Evolutionary conservation across 257 asterid species (phyloP), one percentile per base, ranked within the genome.

Genomic region (Euphrasia confusa): DNA sequence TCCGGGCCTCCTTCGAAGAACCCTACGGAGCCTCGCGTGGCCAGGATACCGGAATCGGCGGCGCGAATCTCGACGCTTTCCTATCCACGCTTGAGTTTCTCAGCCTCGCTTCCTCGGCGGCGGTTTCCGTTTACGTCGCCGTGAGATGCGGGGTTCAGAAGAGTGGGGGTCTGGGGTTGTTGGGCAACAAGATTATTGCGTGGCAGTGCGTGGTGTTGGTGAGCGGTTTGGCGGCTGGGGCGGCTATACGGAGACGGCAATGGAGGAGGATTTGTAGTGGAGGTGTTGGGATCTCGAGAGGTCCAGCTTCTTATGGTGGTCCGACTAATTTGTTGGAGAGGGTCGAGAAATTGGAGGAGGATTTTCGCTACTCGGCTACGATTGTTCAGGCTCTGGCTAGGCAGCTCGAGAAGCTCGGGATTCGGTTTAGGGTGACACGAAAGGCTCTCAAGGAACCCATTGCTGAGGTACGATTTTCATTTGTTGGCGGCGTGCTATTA

Each of bases 391-490:
- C 75, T 54, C 57, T 88, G 77, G 74, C 95, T 28, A 83, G 99
- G 78, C 95, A 81, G 73, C 81, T 92, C 21, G 97, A 89, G 86
- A 92, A 89, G 84, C 90, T 92, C 5, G 97, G 96, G 26, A 84
- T 79, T 75, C 81, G 97, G 69, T 83, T 89, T 66, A 75, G 96
- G 49, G 68, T 86, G 44, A 71, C 86, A 7, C 73, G 95, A 66
- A 92, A 75, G 73, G 68, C 93, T 74, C 80, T 92, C 54, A 89
- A 83, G 79, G 89, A 92, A 11, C 95, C 97, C 10, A 79, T 92
- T 64, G 85, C 85, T 17, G 83, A 92, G 97, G 97, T 84, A 63
- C 55, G 33, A 30, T 57, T 35, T 48, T 18, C 11, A 3, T 52
- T 15, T 17, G 9, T 5, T 53, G 54, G 11, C 13, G 5, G 14